These are phyloP conservation scores for Coemansia sp. DNA, from an alignment of 192 early-diverging fungal genomes.

Conservation along the genomic window DNA sequence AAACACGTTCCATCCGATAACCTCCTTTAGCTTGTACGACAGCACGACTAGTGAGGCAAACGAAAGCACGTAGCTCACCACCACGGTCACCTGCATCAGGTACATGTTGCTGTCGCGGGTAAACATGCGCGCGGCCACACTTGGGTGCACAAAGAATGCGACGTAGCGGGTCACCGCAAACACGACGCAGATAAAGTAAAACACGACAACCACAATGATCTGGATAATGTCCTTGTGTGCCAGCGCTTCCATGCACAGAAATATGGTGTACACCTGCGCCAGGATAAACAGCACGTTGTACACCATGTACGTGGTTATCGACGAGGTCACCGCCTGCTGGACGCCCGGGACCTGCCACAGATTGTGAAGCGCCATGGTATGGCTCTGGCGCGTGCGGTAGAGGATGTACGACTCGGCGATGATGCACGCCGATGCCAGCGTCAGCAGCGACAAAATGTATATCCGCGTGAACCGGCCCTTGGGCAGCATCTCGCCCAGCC, in stretches of 20 bases:
- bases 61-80: conserved; percentile 21
- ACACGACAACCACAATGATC: conserved; percentile 36
- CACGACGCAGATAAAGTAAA: conserved; percentile 38
- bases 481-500: conserved; percentile 10
- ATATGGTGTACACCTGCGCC: conserved; percentile 41
- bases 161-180: conserved; percentile 27
- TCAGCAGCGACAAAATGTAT: conserved; percentile 19
- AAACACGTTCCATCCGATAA: conserved; percentile 49
- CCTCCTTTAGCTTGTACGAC: conserved; percentile 51
- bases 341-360: conserved; percentile 36
- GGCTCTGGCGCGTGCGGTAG: conserved; percentile 20
- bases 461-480: conserved; percentile 23
- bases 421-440: conserved; percentile 35
- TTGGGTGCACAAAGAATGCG: conserved; percentile 31
- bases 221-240: conserved; percentile 43
- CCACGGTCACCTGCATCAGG: conserved; percentile 32
- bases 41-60: conserved; percentile 25
- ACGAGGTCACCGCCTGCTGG: conserved; percentile 30
- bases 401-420: conserved; percentile 39
- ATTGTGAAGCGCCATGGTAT: conserved; percentile 4
- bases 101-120: conserved; percentile 35
- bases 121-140: conserved; percentile 37
- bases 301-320: conserved; percentile 40
- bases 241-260: conserved; percentile 39
- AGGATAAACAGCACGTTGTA: conserved; percentile 48